These are phyloP conservation scores for Amyloporia xantha DNA, from an alignment of 768 basidiomycete genomes.

Conservation along the genomic window DNA sequence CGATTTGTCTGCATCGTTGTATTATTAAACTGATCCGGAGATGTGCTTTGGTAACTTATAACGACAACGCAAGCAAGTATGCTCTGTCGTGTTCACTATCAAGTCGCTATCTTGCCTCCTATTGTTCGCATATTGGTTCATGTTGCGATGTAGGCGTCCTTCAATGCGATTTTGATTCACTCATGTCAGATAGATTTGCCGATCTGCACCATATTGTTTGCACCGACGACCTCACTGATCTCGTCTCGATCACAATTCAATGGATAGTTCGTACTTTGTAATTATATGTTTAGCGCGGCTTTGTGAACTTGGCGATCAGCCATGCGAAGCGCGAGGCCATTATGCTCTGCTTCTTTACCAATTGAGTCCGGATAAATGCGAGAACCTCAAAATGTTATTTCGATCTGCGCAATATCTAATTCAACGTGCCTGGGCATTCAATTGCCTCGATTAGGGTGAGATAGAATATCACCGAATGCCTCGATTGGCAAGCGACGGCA, in stretches of 20 bases:
- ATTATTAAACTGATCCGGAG: too few relatives aligned
- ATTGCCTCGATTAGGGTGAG: neutral
- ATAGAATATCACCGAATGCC: neutral
- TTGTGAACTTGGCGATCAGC: neutral
- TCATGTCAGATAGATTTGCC: too few relatives aligned
- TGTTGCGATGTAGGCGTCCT: too few relatives aligned
- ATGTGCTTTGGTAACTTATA: too few relatives aligned
- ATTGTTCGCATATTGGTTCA: too few relatives aligned
- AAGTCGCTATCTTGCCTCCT: too few relatives aligned
- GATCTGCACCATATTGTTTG: neutral
- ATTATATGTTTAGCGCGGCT: neutral
- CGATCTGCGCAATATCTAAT: conserved; percentile 1
- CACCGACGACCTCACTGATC: neutral
- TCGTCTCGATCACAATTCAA: neutral
- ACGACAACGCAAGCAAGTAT: too few relatives aligned
- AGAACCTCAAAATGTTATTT: neutral
- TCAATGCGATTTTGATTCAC: too few relatives aligned
- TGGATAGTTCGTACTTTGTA: neutral
- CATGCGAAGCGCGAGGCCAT: neutral
- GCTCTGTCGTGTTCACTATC: too few relatives aligned
- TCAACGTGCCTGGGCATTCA: neutral
- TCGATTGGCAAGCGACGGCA: neutral
- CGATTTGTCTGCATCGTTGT: too few relatives aligned
- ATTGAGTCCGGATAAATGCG: neutral
- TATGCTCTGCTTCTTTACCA: neutral